Conservation (phyloP, 768 basidiomycete genomes). For the Leucogyrophana mollusca region DNA sequence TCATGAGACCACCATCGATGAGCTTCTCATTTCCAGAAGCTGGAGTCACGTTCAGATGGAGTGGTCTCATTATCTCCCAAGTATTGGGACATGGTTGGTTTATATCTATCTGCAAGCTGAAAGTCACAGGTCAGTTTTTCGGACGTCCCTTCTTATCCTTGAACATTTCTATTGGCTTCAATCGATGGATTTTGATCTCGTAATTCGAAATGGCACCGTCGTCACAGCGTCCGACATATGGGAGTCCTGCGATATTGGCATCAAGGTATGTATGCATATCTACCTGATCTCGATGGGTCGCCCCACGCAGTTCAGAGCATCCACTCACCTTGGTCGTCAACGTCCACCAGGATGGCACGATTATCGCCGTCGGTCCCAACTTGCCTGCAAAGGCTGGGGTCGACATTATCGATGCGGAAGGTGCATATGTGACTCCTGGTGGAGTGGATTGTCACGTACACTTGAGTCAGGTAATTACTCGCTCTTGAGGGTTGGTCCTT, state of each 20-base stretch:
- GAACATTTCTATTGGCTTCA: too few species aligned
- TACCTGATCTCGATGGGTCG: neutral
- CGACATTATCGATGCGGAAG: conserved; percentile 33
- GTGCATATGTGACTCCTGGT: conserved; percentile 34
- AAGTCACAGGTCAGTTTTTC: too few species aligned
- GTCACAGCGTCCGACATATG: conserved; percentile 13
- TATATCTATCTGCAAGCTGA: too few species aligned
- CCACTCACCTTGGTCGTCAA: too few species aligned
- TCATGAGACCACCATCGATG: too few species aligned
- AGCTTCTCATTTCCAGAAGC: too few species aligned
- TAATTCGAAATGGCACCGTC: conserved; percentile 12
- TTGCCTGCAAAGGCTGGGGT: conserved; percentile 13
- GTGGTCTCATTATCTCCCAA: too few species aligned
- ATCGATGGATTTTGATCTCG: conserved; percentile 10
- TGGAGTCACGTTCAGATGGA: too few species aligned
- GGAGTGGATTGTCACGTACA: conserved; percentile 37
- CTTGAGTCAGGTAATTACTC: conserved; percentile 22
- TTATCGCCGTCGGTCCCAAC: conserved; percentile 20
- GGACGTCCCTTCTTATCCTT: too few species aligned
- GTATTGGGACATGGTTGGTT: too few species aligned
- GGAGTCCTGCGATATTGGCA: conserved; percentile 26
- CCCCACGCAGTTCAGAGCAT: neutral
- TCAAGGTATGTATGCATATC: conserved; percentile 17
- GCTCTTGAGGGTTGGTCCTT: neutral
- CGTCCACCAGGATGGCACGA: conserved; percentile 22